phyloP scores from a whole-genome alignment of 495 filamentous ascomycete genomes.

The Rhizodiscina lignyota region DNA sequence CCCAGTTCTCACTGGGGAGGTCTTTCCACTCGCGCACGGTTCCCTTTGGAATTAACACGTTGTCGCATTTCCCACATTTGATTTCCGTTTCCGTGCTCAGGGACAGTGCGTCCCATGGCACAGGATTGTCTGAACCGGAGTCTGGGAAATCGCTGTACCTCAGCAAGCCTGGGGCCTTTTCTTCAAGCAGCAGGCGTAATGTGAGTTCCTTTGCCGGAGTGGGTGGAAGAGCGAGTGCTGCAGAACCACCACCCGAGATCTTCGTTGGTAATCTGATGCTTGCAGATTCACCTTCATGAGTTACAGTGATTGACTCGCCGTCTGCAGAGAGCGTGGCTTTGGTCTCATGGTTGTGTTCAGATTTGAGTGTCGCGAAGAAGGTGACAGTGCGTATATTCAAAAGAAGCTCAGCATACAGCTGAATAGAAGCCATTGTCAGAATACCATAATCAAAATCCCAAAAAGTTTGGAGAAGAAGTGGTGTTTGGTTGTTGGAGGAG shows the following conservation, averaged over 20 bases:
- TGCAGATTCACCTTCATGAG: conserved; percentile 34
- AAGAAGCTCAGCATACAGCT: conserved; percentile 72
- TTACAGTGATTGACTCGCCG: conserved; percentile 31
- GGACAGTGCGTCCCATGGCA: conserved; percentile 60
- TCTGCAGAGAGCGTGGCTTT: conserved; percentile 32
- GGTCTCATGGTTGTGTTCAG: conserved; percentile 26
- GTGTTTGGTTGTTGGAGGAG: too few species aligned
- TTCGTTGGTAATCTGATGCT: conserved; percentile 50
- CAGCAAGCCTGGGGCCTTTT: conserved; percentile 18
- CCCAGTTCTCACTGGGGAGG: conserved; percentile 91
- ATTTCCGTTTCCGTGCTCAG: conserved; percentile 38
- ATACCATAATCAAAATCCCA: too few species aligned
- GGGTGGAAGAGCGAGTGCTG: conserved; percentile 21
- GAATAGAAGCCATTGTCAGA: conserved; percentile 10
- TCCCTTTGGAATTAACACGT: conserved; percentile 25
- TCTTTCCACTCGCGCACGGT: conserved; percentile 65
- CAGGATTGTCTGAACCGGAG: conserved; percentile 20
- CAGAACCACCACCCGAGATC: conserved; percentile 24
- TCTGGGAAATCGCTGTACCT: conserved; percentile 13
- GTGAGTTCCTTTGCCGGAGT: conserved; percentile 31
- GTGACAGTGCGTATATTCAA: conserved; percentile 75
- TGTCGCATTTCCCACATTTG: conserved; percentile 44
- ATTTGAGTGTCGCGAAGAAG: conserved; percentile 48
- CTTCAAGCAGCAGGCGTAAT: conserved; percentile 52
- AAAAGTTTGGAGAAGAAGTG: too few species aligned